These are phyloP conservation scores for Talaromyces piceae DNA, from an alignment of 2,329 filamentous ascomycete species.

Conservation along the genomic window DNA sequence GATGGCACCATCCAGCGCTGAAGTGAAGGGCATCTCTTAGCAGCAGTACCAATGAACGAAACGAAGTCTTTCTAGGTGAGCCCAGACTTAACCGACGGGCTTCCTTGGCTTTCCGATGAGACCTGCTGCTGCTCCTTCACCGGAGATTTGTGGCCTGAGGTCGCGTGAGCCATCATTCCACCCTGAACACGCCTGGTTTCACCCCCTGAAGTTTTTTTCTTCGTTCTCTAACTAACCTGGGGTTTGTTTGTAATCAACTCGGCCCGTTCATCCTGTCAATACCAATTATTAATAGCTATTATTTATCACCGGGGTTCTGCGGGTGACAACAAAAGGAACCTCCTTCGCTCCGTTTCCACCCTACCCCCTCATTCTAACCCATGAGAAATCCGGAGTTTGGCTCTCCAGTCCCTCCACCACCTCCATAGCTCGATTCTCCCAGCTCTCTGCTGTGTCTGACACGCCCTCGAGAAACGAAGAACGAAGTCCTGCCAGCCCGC, in stretches of 20 bases:
- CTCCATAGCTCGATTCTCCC: background rate
- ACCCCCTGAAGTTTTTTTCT: background rate
- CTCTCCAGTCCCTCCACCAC: background rate
- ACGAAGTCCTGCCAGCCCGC: background rate
- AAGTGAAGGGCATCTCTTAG: background rate
- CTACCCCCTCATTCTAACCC: no score
- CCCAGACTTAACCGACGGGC: background rate
- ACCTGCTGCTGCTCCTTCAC: background rate
- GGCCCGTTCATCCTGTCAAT: background rate
- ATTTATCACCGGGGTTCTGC: background rate
- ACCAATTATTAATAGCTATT: background rate
- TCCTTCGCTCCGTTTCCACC: background rate
- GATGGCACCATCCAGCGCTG: background rate
- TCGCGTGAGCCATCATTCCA: background rate
- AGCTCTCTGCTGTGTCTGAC: background rate
- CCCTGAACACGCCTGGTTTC: background rate
- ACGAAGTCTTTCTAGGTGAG: background rate
- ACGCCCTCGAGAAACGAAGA: background rate
- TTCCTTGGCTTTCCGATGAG: background rate
- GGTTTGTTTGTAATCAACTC: background rate
- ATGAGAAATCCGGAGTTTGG: background rate
- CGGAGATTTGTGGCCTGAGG: background rate
- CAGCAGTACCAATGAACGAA: no score
- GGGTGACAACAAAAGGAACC: background rate
- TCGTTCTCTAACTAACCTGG: background rate